Base-by-base conservation (phyloP, 768 basidiomycete genomes). In the Rhodotorula sphaerocarpa region DNA sequence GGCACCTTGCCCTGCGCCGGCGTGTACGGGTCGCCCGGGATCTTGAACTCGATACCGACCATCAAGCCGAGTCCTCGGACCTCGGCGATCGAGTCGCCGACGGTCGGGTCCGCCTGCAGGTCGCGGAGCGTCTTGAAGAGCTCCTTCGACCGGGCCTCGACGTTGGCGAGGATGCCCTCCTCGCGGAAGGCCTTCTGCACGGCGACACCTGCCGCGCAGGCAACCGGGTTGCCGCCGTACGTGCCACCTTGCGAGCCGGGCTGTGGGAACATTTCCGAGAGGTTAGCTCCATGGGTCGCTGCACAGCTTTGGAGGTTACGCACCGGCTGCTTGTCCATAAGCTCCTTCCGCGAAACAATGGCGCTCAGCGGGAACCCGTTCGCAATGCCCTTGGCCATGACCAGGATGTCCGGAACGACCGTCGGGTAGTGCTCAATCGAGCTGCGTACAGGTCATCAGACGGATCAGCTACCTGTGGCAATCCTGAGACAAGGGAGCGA, bases 281-380 rank as follows among this genome's bases (percentile, higher is more conserved):
- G n/a, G n/a, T n/a, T n/a, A n/a, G n/a, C n/a, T n/a, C n/a, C n/a
- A n/a, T n/a, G n/a, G n/a, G n/a, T n/a, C n/a, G n/a, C n/a, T n/a
- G n/a, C n/a, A n/a, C n/a, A n/a, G n/a, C n/a, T n/a, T n/a, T n/a
- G n/a, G n/a, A n/a, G n/a, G n/a, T n/a, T n/a, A n/a, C 45, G 56
- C 51, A 86, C 87, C 84, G 78, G 79, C 56, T 91, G 79, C 70
- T 79, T 82, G 75, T 90, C 88, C 34, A 87, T 90, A 41, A 93
- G 73, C 56, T 88, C 86, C 75, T 82, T 88, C 55, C 84, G 70
- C 65, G 86, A 85, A 54, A 91, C 80, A 44, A 96, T 82, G 11
- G 84, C 90, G 61, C 88, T 90, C 57, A 97, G 78, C 5, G 93
- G 93, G 82, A 95, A 93, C 5, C 92, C 92, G 74, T 92, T 90